Base-by-base conservation (phyloP, 495 filamentous ascomycete species). In the Lichenothelia convexa region DNA sequence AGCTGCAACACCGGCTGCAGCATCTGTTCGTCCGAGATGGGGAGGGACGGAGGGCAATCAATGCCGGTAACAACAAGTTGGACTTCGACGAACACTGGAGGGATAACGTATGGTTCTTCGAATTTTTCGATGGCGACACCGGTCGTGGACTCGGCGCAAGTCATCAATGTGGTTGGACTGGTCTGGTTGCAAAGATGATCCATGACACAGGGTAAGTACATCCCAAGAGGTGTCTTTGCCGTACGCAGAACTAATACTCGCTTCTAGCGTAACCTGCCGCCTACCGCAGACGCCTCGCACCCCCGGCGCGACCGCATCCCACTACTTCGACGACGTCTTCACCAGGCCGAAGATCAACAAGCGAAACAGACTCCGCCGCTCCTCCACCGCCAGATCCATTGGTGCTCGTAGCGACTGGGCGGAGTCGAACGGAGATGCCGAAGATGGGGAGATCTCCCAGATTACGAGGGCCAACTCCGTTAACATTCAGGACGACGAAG, bases 111-210 rank as follows among this genome's bases (percentile, higher is more conserved):
- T 93, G 82, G 78, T 95, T 91, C 66, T 77, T 92, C 49, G 87
- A 95, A 55, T 95, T 91, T 62, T 95, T 95, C 48, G 86, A 95
- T 46, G 87, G 81, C 19, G 89, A 95, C 50, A 75, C 63, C 18
- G 87, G 89, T 12, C 74, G 83, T 35, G 87, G 89, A 4, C 63
- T 94, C 5, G 87, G 87, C 36, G 82, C 87, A 17, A 89, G 80
- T 32, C 89, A 95, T 56, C 87, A 95, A 53, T 92, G 83, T 42
- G 87, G 87, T 4, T 95, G 89, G 89, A 93, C 87, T n/a, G 89
- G 87, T 0, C 50, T 95, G 32, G 81, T 95, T 47, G 87, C 87
- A 6, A 86, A 91, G 50, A 73, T 95, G 71, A 94, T 95, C 35
- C 87, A 95, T 42, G 87, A 95, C 45, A 92, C 87, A 41, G 87